Conservation (phyloP, 192 early-diverging fungal genomes). For the Coemansia sp. region DNA sequence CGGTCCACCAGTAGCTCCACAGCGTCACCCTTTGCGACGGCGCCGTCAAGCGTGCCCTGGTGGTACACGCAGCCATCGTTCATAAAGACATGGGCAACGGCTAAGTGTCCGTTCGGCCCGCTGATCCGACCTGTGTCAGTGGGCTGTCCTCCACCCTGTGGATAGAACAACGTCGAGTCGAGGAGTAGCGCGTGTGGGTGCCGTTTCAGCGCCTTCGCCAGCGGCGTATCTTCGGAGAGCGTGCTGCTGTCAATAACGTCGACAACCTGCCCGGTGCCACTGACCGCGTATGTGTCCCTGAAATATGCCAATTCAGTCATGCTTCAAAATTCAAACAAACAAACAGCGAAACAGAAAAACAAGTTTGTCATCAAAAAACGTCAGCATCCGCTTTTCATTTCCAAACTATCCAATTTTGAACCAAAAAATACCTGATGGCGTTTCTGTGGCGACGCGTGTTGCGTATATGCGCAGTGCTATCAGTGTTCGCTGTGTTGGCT, state of each 20-base stretch:
- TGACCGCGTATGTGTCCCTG: constrained; percentile 19
- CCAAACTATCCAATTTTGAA: too few species aligned
- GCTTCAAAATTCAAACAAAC: background rate
- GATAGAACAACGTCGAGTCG: constrained; percentile 26
- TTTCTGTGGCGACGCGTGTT: background rate
- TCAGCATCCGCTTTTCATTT: background rate
- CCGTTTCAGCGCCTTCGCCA: constrained; percentile 9
- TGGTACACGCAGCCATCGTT: constrained; percentile 17
- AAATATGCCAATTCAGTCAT: constrained; percentile 16
- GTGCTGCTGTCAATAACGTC: background rate
- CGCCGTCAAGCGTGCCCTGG: constrained; percentile 2
- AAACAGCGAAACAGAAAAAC: too few species aligned
- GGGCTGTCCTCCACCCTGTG: constrained; percentile 34
- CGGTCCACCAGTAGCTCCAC: constrained; percentile 10
- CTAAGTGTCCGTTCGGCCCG: background rate
- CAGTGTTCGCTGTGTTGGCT: background rate
- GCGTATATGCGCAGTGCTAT: background rate
- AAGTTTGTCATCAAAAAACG: background rate
- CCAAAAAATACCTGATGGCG: background rate
- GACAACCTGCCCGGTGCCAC: constrained; percentile 3
- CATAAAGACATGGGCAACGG: constrained; percentile 8
- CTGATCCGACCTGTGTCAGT: constrained; percentile 15
- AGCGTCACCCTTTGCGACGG: background rate
- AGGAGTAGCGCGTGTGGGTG: constrained; percentile 10
- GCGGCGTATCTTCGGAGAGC: background rate